These are phyloP conservation scores for Ganoderma boninense DNA, from an alignment of 1,284 basidiomycete genomes.

Conservation along the genomic window DNA sequence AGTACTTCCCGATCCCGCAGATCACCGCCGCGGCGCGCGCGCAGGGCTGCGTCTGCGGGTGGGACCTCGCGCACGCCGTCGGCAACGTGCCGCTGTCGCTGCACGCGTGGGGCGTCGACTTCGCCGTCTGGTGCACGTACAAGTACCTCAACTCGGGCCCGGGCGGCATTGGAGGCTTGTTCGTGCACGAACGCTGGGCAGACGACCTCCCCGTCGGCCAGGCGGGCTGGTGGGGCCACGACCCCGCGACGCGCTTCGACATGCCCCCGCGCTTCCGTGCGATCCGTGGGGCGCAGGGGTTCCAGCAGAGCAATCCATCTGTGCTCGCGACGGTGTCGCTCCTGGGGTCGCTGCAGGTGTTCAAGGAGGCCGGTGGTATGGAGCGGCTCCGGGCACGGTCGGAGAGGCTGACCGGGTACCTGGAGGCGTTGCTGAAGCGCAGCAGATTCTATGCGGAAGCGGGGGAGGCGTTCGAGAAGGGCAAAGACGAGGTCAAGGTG, in stretches of 20 bases:
- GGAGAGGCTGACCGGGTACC: constrained; percentile 70
- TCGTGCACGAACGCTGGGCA: constrained; percentile 87
- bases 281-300: constrained; percentile 91
- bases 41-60: constrained; percentile 92
- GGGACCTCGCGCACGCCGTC: constrained; percentile 96
- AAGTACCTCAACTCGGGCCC: constrained; percentile 98
- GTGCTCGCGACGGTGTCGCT: constrained; percentile 83
- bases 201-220: constrained; percentile 55
- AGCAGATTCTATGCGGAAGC: constrained; percentile 70
- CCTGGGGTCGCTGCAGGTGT: constrained; percentile 83
- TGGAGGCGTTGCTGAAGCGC: constrained; percentile 70
- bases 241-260: constrained; percentile 85
- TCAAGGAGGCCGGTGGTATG: constrained; percentile 83
- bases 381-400: constrained; percentile 73
- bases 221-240: constrained; percentile 98
- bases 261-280: constrained; percentile 90
- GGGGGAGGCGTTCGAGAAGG: constrained; percentile 44
- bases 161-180: constrained; percentile 94
- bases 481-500: constrained; percentile 60
- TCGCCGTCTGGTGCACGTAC: constrained; percentile 98
- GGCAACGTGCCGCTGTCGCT: constrained; percentile 93
- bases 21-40: constrained; percentile 89
- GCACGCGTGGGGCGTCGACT: constrained; percentile 96
- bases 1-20: constrained; percentile 87
- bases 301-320: constrained; percentile 94